phyloP scores from a whole-genome alignment of 2,329 filamentous ascomycete species.

The Verticillium nonalfalfae region DNA sequence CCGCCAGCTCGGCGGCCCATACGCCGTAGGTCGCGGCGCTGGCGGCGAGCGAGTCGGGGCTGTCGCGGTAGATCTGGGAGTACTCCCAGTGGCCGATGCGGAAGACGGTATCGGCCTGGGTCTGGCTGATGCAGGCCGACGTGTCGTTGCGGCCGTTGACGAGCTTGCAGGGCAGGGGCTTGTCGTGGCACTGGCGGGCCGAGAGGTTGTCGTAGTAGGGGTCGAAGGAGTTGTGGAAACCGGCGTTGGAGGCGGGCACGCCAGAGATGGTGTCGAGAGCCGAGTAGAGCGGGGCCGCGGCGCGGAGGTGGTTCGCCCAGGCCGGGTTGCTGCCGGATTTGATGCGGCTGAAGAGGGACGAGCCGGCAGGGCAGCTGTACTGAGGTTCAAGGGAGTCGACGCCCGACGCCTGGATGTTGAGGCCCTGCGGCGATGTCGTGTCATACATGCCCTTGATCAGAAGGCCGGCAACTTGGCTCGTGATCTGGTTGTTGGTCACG shows the following conservation, averaged over 20 bases:
- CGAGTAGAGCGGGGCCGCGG: slow-evolving; percentile 46
- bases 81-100: slow-evolving; percentile 78
- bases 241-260: slow-evolving; percentile 45
- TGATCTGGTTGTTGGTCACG: slow-evolving; percentile 79
- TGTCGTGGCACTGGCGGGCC: slow-evolving; percentile 68
- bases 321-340: slow-evolving; percentile 32
- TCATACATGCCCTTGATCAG: slow-evolving; percentile 64
- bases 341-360: slow-evolving; percentile 33
- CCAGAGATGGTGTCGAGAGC: slow-evolving; percentile 64
- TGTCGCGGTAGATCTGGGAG: slow-evolving; percentile 68
- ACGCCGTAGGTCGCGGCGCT: slow-evolving; percentile 61
- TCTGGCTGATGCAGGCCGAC: slow-evolving; percentile 52
- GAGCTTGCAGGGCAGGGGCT: slow-evolving; percentile 63
- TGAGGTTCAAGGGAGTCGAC: slow-evolving; percentile 70
- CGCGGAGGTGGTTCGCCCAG: slow-evolving; percentile 61
- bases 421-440: slow-evolving; percentile 28
- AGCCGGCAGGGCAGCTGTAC: slow-evolving; percentile 57
- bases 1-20: slow-evolving; percentile 65
- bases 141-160: slow-evolving; percentile 32
- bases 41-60: slow-evolving; percentile 53
- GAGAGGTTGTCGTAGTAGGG: slow-evolving; percentile 85
- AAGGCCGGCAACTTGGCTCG: slow-evolving; percentile 73
- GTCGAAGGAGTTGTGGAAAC: slow-evolving; percentile 68
- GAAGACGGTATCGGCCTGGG: slow-evolving; percentile 63
- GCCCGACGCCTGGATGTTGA: slow-evolving; percentile 36